Base-by-base conservation (phyloP, 331 rosid species). In the Erythrophleum ivorense region DNA sequence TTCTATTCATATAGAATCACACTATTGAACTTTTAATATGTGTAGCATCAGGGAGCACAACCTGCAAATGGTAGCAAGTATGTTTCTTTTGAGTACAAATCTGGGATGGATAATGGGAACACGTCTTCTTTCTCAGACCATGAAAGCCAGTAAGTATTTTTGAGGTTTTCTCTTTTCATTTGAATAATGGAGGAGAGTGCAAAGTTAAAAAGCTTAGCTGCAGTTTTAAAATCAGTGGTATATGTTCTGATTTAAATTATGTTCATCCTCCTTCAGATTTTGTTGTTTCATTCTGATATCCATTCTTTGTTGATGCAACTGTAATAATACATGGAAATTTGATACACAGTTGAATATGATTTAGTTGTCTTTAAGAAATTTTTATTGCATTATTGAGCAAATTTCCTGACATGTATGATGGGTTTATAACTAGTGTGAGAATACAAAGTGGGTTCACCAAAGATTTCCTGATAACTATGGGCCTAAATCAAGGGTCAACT, bases 1-100 rank as follows among this genome's bases (percentile, higher is more conserved):
- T 80, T 13, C 29, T 73, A 46, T 75, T 29, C 68, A 50, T 55
- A 60, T 16, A 77, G 58, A 71, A 81, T 86, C 78, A 57, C 71
- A 80, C 48, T 73, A 64, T 81, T 65, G 79, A 82, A 77, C 82
- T 82, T 59, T 68, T 49, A 71, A 50, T 85, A 50, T 84, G 65
- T 87, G 90, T 91, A 96, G 99, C 99, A 96, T 88, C 99, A 96
- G 86, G 99, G 98, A 83, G 89, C 95, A 55, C 98, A 92, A 71
- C 86, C 85, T 83, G 68, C 92, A 78, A 96, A 94, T 76, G 98
- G 99, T 53, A 96, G 92, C 89, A 94, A 91, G 82, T 94, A 91
- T 87, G 84, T 92, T 80, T 96, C 98, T 88, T 96, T 96, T 80
- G 99, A 96, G 85, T 96, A 92, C 84, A 96, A 94, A 87, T 94